phyloP scores from a whole-genome alignment of 179 eudicot species.

The Beta corolliflora region DNA sequence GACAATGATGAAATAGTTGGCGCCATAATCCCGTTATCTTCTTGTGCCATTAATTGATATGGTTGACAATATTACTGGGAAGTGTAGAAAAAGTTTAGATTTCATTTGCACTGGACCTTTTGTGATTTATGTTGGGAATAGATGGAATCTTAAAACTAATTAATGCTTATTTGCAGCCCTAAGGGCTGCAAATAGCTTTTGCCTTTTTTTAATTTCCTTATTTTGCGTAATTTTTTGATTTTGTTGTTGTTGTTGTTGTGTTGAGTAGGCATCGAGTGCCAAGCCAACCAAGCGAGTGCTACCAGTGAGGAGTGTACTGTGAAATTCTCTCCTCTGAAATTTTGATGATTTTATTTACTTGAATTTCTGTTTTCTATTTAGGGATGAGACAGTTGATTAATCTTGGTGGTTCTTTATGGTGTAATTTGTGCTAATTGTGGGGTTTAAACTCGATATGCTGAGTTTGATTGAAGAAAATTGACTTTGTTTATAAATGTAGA shows the following conservation, averaged over 20 bases:
- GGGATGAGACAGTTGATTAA: neutral
- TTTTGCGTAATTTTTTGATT: neutral
- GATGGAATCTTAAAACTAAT: no score
- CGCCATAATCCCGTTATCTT: no score
- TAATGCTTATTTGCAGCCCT: no score
- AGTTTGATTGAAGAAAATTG: neutral
- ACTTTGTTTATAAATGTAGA: neutral
- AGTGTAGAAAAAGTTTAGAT: no score
- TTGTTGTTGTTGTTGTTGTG: neutral
- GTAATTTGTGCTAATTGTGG: neutral
- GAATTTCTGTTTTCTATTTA: neutral
- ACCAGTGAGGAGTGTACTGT: constrained; percentile 94
- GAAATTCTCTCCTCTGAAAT: constrained; percentile 17
- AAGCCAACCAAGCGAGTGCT: constrained; percentile 85
- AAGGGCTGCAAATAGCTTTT: no score
- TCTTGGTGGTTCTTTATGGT: neutral
- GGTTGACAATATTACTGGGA: no score
- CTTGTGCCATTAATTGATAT: no score
- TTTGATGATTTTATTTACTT: neutral
- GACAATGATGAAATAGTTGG: no score
- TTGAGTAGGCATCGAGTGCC: constrained; percentile 68
- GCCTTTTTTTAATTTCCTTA: constrained; percentile 25
- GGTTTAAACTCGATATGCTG: neutral
- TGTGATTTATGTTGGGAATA: no score
- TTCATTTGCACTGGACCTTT: no score